Percentiles rank a stretch among this genome's conserved stretches.
These are phyloP conservation scores for Purpureocillium takamizusanense DNA, from an alignment of 2,329 filamentous ascomycete genomes.

Conservation along the genomic window DNA sequence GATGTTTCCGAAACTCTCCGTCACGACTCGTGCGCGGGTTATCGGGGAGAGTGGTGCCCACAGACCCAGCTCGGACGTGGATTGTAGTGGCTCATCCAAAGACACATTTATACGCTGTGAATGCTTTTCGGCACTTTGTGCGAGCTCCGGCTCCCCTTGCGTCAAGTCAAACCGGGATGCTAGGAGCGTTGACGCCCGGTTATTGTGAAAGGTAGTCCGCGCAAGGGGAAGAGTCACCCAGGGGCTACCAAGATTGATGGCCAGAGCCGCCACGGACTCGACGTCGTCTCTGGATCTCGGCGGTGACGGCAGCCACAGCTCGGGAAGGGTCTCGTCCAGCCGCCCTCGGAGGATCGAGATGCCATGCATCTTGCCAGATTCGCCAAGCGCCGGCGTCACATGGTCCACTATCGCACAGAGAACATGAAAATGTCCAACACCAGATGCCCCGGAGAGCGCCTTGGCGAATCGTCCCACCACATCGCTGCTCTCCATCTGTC, in stretches of 20 bases:
- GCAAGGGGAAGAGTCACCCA: conserved; percentile 56
- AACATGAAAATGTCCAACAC: conserved; percentile 32
- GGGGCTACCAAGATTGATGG: conserved; percentile 26
- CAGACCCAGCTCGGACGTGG: conserved; percentile 15
- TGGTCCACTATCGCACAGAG: conserved; percentile 49
- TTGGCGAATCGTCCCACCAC: conserved; percentile 34
- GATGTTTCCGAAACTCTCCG: conserved; percentile 69
- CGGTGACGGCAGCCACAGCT: conserved; percentile 28
- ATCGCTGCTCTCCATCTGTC: conserved; percentile 33
- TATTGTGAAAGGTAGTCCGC: conserved; percentile 71
- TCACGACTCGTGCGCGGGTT: conserved; percentile 52
- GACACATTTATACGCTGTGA: conserved; percentile 27
- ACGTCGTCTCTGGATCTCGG: conserved; percentile 17
- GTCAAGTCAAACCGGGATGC: conserved; percentile 21
- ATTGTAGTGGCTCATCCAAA: conserved; percentile 9
- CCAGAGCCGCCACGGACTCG: conserved; percentile 31
- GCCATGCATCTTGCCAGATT: conserved; percentile 26
- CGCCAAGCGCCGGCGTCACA: conserved; percentile 28
- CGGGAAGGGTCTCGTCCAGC: conserved; percentile 31
- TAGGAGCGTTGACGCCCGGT: conserved; percentile 48
- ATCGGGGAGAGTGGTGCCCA: conserved; percentile 50
- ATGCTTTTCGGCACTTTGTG: conserved; percentile 22
- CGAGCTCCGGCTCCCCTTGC: conserved; percentile 10
- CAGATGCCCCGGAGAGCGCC: conserved; percentile 34
- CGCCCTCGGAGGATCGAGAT: conserved; percentile 43